These are phyloP conservation scores for Pleurotus sapidus DNA, from an alignment of 768 basidiomycete species.

Conservation along the genomic window DNA sequence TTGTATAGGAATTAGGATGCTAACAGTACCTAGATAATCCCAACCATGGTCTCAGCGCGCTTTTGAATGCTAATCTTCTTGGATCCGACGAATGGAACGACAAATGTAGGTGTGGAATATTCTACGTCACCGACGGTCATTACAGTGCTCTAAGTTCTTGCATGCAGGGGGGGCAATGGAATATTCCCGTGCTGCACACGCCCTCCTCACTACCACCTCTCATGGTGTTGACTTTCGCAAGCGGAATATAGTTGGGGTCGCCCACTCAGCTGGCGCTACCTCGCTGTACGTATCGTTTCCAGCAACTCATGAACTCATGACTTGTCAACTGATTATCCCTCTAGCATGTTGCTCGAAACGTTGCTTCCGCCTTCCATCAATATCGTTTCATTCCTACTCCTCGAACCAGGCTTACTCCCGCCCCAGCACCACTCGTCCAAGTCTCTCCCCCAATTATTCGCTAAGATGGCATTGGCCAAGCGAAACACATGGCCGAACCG, in stretches of 20 bases:
- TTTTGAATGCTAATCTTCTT: constrained; percentile 3
- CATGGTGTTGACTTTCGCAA: constrained; percentile 12
- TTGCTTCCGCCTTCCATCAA: neutral
- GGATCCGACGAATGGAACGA: constrained; percentile 1
- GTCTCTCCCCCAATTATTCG: constrained; percentile 11
- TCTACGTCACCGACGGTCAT: neutral
- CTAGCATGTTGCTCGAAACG: constrained; percentile 14
- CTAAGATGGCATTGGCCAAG: constrained; percentile 15
- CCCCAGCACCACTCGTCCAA: constrained; percentile 6
- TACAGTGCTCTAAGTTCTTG: neutral
- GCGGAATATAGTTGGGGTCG: constrained; percentile 11
- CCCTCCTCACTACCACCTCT: constrained; percentile 9
- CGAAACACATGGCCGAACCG: constrained; percentile 13
- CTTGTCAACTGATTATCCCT: no score
- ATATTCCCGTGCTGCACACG: constrained; percentile 10
- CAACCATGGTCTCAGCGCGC: constrained; percentile 8
- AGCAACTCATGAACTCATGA: neutral
- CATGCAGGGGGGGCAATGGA: constrained; percentile 11
- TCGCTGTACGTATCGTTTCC: constrained; percentile 11
- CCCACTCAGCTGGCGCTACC: constrained; percentile 15
- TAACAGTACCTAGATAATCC: constrained; percentile 7
- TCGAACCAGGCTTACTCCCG: constrained; percentile 17
- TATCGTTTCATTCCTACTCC: constrained; percentile 12
- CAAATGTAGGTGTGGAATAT: neutral
- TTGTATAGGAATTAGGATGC: neutral